Evolutionary conservation across 257 asterid genomes (phyloP).

Genomic region (Solanum chiquidenum): DNA sequence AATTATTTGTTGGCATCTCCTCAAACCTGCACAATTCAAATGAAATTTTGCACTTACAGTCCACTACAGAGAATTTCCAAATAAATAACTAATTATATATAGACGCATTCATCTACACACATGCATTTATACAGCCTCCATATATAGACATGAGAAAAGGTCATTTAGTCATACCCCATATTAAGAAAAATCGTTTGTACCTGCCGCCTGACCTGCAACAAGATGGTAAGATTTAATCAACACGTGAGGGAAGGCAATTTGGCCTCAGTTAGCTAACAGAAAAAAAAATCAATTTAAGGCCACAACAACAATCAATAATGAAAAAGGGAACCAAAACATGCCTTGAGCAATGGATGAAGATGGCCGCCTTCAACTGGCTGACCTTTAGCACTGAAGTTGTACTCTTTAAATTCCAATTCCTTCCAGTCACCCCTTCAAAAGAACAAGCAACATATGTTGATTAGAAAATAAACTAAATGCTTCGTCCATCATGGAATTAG

Average conservation of each 20-base stretch:
- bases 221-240: not conserved
- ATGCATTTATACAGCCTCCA: not conserved
- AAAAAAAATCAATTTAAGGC: not conserved
- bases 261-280: not conserved
- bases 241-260: not conserved
- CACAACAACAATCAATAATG: not conserved
- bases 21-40: slow-evolving; percentile 59
- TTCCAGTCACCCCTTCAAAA: slow-evolving; percentile 87
- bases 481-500: not conserved
- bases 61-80: not conserved
- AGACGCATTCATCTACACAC: not conserved
- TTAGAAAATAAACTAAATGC: not conserved
- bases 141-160: not conserved
- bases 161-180: slow-evolving; percentile 57
- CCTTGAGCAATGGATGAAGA: slow-evolving; percentile 94
- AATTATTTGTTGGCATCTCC: slow-evolving; percentile 97
- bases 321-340: slow-evolving; percentile 13
- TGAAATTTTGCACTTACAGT: not conserved
- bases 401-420: slow-evolving; percentile 83
- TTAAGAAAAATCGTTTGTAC: slow-evolving; percentile 81
- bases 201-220: slow-evolving; percentile 73
- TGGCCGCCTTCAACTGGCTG: slow-evolving; percentile 94
- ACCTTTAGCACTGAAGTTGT: slow-evolving; percentile 92
- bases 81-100: not conserved
- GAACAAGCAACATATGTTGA: not conserved